Conservation (phyloP, 73 alveolate species). For the Stentor coeruleus region DNA sequence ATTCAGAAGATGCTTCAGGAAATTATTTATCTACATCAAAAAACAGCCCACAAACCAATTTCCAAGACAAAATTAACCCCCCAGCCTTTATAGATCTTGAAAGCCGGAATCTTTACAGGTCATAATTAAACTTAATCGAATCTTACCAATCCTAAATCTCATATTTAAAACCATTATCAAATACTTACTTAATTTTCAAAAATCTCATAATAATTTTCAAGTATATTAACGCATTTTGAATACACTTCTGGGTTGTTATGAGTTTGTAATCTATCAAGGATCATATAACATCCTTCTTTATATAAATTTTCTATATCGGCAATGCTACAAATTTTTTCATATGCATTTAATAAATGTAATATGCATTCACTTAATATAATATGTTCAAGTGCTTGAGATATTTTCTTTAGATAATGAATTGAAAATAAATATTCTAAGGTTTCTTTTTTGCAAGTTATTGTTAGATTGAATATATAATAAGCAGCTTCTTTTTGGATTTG, state of each 20-base stretch:
- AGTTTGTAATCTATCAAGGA: background rate
- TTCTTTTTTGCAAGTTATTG: background rate
- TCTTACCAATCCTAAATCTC: no score
- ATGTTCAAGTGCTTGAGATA: background rate
- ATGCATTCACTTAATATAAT: background rate
- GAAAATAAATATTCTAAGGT: background rate
- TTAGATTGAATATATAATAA: no score
- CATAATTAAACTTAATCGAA: background rate
- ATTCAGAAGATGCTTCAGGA: background rate
- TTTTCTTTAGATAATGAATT: background rate
- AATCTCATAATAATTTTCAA: no score
- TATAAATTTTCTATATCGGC: background rate
- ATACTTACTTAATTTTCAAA: no score
- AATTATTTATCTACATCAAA: background rate
- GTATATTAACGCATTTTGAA: background rate
- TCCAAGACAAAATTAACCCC: no score
- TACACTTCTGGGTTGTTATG: background rate
- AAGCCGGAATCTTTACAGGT: background rate
- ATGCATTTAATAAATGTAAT: background rate
- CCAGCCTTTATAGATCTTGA: conserved; percentile 22
- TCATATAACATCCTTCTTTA: no score
- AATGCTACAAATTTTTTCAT: background rate
- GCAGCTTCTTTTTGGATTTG: background rate
- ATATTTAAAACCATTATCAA: no score
- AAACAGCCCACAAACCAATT: background rate